These are phyloP conservation scores for Yamadazyma akitaensis DNA, from an alignment of 805 yeast genomes.

Conservation along the genomic window DNA sequence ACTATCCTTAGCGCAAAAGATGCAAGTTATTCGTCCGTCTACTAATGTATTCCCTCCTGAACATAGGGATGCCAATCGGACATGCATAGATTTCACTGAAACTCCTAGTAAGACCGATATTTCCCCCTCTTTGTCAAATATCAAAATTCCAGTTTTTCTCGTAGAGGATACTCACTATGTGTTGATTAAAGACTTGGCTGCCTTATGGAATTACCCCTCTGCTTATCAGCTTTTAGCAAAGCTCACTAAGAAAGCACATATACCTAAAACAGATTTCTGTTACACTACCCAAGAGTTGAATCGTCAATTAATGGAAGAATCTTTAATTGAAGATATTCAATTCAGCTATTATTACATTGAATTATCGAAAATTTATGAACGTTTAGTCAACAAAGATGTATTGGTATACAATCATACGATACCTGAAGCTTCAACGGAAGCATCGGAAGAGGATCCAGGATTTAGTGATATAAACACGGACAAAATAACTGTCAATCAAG, in stretches of 20 bases:
- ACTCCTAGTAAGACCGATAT: not conserved
- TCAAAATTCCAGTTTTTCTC: conserved; percentile 18
- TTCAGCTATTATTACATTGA: conserved; percentile 23
- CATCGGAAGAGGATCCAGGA: not conserved
- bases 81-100: conserved; percentile 3
- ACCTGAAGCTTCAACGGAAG: not conserved
- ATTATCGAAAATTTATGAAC: conserved; percentile 18
- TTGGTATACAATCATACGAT: conserved; percentile 6
- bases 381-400: conserved; percentile 21
- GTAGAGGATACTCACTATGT: conserved; percentile 18
- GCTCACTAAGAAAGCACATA: conserved; percentile 19
- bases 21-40: conserved; percentile 4
- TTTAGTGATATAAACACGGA: conserved; percentile 18
- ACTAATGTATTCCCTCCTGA: not conserved
- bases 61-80: conserved; percentile 2
- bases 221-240: conserved; percentile 38
- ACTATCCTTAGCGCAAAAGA: not conserved
- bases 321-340: conserved; percentile 20
- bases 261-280: conserved; percentile 17
- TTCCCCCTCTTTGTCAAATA: not conserved
- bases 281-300: conserved; percentile 22
- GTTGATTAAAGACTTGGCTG: conserved; percentile 29
- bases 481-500: conserved; percentile 33
- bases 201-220: conserved; percentile 39
- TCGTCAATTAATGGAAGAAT: conserved; percentile 16